Base-by-base conservation (phyloP, 2,329 filamentous ascomycete genomes). In the Aspergillus piperis region DNA sequence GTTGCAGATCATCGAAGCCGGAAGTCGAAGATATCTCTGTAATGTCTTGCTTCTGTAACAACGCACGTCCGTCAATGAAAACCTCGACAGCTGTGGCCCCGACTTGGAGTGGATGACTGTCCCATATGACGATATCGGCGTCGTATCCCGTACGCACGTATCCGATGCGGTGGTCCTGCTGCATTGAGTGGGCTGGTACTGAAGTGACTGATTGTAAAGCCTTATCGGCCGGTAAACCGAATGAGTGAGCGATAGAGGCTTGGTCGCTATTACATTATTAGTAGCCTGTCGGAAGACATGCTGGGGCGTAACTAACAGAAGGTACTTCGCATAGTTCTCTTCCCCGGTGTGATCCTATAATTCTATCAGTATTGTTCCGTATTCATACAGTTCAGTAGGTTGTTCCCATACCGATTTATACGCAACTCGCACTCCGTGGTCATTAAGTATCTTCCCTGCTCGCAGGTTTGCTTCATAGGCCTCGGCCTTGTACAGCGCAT, bases 401-500 rank as follows among this genome's bases (percentile, higher is more conserved):
- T n/a, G 1, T 0, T n/a, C 64, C 49, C 78, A 81, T 68, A 82
- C 78, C 0, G 88, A 88, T 69, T 90, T 90, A 69, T 90, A 87
- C 62, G 84, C 87, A n/a, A 90, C 87, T 0, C 86, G 89, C 32
- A 90, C 78, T 25, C 85, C 87, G 58, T 84, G 81, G 21, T 90
- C 87, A 65, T 86, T 86, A 0, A 90, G 80, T 3, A 86, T 80
- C 70, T 88, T 89, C 25, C 87, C 88, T 1, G 88, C 87, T 61
- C 84, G 84, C 70, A 89, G 86, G 10, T 86, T 88, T 0, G 83
- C 88, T 4, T 84, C 78, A 65, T 88, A 89, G 0, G 87, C 78
- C 74, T 90, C 88, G 1, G 83, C 80, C 74, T 90, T 90, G 81
- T 90, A 90, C 71, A 84, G 88, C 85, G 89, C 89, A 70, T 87